Evolutionary conservation across 805 yeast genomes (phyloP), one percentile per base, ranked within the genome.

Genomic region (Pichia kluyveri): DNA sequence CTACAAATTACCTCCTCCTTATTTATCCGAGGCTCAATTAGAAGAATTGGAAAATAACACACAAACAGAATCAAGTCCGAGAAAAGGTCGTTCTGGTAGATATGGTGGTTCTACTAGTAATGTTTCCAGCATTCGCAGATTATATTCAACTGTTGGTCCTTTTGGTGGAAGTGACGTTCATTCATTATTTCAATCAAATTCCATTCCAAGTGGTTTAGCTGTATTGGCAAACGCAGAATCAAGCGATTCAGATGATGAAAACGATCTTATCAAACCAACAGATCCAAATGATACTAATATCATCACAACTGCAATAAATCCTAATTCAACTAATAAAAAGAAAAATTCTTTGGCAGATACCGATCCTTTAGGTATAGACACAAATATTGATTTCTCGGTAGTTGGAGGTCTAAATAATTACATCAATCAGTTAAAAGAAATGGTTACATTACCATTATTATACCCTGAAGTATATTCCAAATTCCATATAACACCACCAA

Each of bases 91-190:
- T 54, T 34, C 36, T 10, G 55, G 56, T 32, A 50, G 65, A 30
- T 59, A 47, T 41, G 60, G 59, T 11, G 55, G 55, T n/a, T 31
- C 53, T 51, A 37, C 57, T 54, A 14, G 67, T 60, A 37, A 37
- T 18, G 39, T 37, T 14, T 39, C 54, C 56, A 15, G 65, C 67
- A 62, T 84, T 39, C 75, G 89, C 58, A 75, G 96, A 39, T 68
- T 93, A 38, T 90, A 86, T 59, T 95, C 96, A 8, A 91, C 96
- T 0, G 88, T 89, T 15, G 99, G 99, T 0, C 99, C 99, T 1
- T 91, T 91, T 71, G 99, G 99, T 30, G 99, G 99, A 23, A 83
- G 91, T 51, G 97, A 91, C 61, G 95, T 88, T 1, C 76, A 82
- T 8, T 83, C 96, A 0, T 69, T 91, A 31, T 88, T 89, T 64